Evolutionary conservation across 2,329 filamentous ascomycete species (phyloP), one percentile per base, ranked within the genome.

Genomic region (Botrytis hyacinthi): DNA sequence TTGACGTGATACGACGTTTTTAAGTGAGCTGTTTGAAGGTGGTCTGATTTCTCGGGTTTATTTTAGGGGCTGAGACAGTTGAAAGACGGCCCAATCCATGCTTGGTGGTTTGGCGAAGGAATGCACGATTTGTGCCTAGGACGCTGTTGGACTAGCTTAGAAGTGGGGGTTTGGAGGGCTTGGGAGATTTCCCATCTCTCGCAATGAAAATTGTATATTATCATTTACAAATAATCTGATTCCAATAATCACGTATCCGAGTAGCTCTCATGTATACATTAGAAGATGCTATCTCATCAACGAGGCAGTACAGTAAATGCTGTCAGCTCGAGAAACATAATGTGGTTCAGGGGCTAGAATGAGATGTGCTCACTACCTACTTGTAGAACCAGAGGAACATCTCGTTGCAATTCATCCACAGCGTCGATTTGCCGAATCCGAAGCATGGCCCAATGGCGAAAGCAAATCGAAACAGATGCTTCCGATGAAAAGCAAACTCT

Each of bases 1-100:
- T 26, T 3, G 4, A 48, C 26, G 46, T 67, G 46, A 20, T 37
- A 22, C 14, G 26, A 29, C 44, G 35, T 29, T 68, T 18, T 18
- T 7, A 54, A 54, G 44, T 68, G 65, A 46, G 35, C 65, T 68
- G 46, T 68, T 68, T 3, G 14, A 14, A 16, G 16, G 44, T 68
- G 65, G 65, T 68, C 65, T 68, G 65, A 68, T 54, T 40, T 68
- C 32, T 40, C 46, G 35, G 32, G 16, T 14, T 68, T 37, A 16
- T 26, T 22, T 68, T n/a, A 22, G 5, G 26, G 46, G 65, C 32
- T 51, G 44, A 62, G 3, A 32, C 44, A 44, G 44, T 35, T n/a
- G 32, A 67, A 40, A 37, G 20, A 40, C 10, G 32, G 32, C 44
- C 40, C 63, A 44, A 51, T 48, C 44, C 9, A 14, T 44, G 20